phyloP scores from a whole-genome alignment of 2,329 filamentous ascomycete genomes.

The Sporothrix protearum region DNA sequence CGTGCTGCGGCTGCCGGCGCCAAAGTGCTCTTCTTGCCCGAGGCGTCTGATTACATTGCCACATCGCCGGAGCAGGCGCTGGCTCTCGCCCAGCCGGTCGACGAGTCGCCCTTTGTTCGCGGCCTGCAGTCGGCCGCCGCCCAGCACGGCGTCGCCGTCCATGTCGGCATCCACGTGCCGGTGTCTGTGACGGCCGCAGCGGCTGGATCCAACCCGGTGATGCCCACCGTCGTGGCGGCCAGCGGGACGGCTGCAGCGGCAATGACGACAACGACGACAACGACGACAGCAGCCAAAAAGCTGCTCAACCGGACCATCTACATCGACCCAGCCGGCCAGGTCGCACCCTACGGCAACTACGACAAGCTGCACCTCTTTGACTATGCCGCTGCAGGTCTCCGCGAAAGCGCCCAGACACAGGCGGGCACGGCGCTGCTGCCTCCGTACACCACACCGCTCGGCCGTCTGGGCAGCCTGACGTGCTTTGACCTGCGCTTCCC shows the following conservation, averaged over 20 bases:
- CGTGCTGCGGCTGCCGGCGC: constrained; percentile 74
- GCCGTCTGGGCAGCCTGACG: constrained; percentile 73
- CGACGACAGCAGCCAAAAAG: constrained; percentile 27
- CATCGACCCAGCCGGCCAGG: constrained; percentile 44
- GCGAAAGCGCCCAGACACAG: constrained; percentile 39
- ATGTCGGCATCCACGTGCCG: constrained; percentile 84
- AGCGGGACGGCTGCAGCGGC: constrained; percentile 27
- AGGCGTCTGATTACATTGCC: constrained; percentile 87
- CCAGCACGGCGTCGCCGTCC: constrained; percentile 64
- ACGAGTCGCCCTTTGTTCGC: constrained; percentile 67
- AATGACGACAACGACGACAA: not conserved
- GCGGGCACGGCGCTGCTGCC: constrained; percentile 39
- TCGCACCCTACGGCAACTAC: constrained; percentile 51
- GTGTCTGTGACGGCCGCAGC: constrained; percentile 40
- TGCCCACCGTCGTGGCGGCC: constrained; percentile 30
- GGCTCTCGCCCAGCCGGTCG: constrained; percentile 64
- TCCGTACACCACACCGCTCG: constrained; percentile 71
- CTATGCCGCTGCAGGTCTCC: constrained; percentile 47
- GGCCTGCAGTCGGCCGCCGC: constrained; percentile 69
- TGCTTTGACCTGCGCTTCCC: constrained; percentile 90
- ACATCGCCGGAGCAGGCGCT: constrained; percentile 64
- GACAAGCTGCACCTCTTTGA: constrained; percentile 94
- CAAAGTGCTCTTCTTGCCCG: constrained; percentile 81
- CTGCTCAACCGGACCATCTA: constrained; percentile 54
- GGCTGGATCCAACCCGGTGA: constrained; percentile 24